phyloP scores from a whole-genome alignment of 2,329 filamentous ascomycete species.

The Calonectria pseudoturangicola region DNA sequence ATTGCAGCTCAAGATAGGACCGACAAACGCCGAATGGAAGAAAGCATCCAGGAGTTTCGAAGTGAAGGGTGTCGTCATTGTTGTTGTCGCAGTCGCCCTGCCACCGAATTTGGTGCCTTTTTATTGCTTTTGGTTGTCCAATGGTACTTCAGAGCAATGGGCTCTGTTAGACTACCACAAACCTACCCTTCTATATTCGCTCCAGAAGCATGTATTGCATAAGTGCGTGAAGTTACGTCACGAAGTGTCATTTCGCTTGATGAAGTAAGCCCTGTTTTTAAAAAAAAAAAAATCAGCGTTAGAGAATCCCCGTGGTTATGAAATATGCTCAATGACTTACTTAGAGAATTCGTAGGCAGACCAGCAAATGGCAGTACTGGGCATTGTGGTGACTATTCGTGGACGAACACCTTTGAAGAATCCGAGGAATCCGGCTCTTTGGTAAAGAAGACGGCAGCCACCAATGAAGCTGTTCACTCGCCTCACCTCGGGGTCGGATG shows the following conservation, averaged over 20 bases:
- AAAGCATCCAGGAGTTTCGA: slow-evolving; percentile 41
- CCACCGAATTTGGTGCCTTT: slow-evolving; percentile 24
- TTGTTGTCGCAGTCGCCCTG: slow-evolving; percentile 26
- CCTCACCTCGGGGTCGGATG: slow-evolving; percentile 85
- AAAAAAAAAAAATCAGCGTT: slow-evolving; percentile 13
- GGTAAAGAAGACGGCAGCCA: slow-evolving; percentile 87
- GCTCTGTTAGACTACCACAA: slow-evolving; percentile 37
- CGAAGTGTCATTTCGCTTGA: slow-evolving; percentile 69
- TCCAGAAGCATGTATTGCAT: slow-evolving; percentile 36
- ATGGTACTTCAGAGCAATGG: slow-evolving; percentile 35
- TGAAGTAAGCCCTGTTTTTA: slow-evolving; percentile 74
- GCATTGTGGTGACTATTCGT: slow-evolving; percentile 96
- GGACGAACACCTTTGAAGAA: slow-evolving; percentile 97
- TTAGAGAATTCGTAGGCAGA: slow-evolving; percentile 83
- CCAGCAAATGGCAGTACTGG: slow-evolving; percentile 99
- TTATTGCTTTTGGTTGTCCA: slow-evolving; percentile 36
- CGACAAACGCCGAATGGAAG: slow-evolving; percentile 43
- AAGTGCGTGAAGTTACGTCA: slow-evolving; percentile 49
- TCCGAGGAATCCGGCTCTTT: slow-evolving; percentile 87
- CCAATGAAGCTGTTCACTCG: slow-evolving; percentile 88
- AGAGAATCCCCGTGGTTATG: slow-evolving; percentile 9
- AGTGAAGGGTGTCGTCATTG: slow-evolving; percentile 33
- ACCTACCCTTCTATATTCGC: slow-evolving; percentile 25
- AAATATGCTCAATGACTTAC: slow-evolving; percentile 64
- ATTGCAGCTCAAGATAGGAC: slow-evolving; percentile 15